These are phyloP conservation scores for Aspergillus floridensis DNA, from an alignment of 2,329 filamentous ascomycete species.

Conservation along the genomic window DNA sequence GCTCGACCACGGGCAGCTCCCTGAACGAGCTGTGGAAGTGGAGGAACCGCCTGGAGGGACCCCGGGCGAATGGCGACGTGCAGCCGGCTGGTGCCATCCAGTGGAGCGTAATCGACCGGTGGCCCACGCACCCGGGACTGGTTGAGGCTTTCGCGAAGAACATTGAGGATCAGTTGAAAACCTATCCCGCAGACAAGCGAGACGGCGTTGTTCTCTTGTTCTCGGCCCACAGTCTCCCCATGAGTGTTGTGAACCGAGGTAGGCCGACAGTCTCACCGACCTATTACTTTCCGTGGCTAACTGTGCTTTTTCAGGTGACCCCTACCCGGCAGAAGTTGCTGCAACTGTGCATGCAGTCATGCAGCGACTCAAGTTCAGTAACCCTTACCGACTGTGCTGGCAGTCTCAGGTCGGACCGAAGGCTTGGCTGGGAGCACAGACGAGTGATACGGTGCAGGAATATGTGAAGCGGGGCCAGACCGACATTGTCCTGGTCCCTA, in stretches of 20 bases:
- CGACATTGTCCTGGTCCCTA: constrained; percentile 86
- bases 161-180: constrained; percentile 78
- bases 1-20: constrained; percentile 93
- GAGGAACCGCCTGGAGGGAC: constrained; percentile 80
- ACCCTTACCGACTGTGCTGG: constrained; percentile 94
- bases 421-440: constrained; percentile 94
- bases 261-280: constrained; percentile 20
- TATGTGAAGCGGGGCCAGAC: constrained; percentile 90
- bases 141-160: constrained; percentile 91
- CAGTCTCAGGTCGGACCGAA: constrained; percentile 96
- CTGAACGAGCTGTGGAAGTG: constrained; percentile 98
- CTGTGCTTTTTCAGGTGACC: constrained; percentile 62
- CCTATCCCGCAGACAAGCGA: constrained; percentile 78
- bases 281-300: not conserved
- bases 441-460: constrained; percentile 78
- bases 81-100: constrained; percentile 69
- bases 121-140: constrained; percentile 87
- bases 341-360: constrained; percentile 98
- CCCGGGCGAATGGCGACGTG: constrained; percentile 53
- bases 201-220: constrained; percentile 84
- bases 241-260: constrained; percentile 95
- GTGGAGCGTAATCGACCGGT: constrained; percentile 98
- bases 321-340: constrained; percentile 92
- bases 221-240: constrained; percentile 92
- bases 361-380: constrained; percentile 79